A percentile compares a stretch with the other conserved stretches of the same genome.
phyloP scores from a whole-genome alignment of 164 flowering plant genomes.

The Litsea cubeba region DNA sequence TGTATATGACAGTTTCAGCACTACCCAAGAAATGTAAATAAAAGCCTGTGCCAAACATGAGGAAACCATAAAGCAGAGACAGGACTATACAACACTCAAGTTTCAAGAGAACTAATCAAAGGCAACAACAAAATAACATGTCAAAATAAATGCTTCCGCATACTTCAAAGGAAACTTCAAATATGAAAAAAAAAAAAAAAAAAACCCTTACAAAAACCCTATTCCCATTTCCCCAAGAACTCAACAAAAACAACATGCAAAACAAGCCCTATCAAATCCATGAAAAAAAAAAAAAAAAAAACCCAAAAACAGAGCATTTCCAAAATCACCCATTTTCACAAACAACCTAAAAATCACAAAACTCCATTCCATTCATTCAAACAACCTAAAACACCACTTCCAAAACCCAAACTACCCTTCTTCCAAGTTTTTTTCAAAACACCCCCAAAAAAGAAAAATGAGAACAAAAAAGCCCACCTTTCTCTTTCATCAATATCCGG shows the following conservation, averaged over 20 bases:
- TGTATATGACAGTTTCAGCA: too few relatives aligned
- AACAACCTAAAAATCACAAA: neutral
- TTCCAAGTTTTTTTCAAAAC: neutral
- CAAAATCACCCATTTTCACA: neutral
- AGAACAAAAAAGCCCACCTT: conserved; percentile 41
- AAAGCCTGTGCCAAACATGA: neutral
- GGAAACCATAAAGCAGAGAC: neutral
- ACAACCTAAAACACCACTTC: neutral
- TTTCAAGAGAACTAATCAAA: neutral
- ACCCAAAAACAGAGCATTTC: neutral
- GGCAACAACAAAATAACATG: too few relatives aligned
- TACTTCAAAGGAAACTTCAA: too few relatives aligned
- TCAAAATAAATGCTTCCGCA: neutral
- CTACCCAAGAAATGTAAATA: neutral
- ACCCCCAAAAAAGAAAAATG: neutral
- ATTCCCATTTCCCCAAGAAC: neutral
- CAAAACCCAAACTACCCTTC: neutral
- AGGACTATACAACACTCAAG: neutral
- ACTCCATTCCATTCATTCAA: neutral
- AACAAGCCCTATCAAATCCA: neutral
- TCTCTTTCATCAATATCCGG: conserved; percentile 54
- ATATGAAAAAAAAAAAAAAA: too few relatives aligned
- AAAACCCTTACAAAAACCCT: neutral
- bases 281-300: neutral
- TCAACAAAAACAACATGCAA: neutral